Percentiles rank a stretch among this genome's conserved stretches.
Conservation (phyloP, 352 stramenopile genomes). For the Phytophthora macrochlamydospora region DNA sequence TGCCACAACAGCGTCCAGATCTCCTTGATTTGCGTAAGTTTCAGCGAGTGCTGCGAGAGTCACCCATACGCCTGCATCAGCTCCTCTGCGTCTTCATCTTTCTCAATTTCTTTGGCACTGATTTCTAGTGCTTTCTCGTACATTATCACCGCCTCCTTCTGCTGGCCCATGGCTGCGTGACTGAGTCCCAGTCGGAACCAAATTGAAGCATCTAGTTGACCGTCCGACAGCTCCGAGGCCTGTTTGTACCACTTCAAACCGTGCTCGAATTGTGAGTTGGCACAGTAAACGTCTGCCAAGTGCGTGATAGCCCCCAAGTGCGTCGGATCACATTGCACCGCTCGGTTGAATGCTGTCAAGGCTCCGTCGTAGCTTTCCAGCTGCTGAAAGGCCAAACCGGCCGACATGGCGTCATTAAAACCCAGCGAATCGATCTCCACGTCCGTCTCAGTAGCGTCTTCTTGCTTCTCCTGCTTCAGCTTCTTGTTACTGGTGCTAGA, state of each 20-base stretch:
- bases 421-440: constrained; percentile 51
- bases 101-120: constrained; percentile 27
- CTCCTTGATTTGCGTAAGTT: constrained; percentile 54
- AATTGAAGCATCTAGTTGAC: constrained; percentile 45
- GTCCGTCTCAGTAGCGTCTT: constrained; percentile 33
- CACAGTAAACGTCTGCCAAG: constrained; percentile 53
- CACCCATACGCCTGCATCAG: constrained; percentile 53
- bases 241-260: constrained; percentile 46
- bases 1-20: constrained; percentile 51
- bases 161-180: constrained; percentile 40
- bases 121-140: constrained; percentile 42
- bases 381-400: constrained; percentile 72
- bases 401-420: constrained; percentile 65
- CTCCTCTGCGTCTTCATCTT: constrained; percentile 21
- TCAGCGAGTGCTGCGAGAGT: constrained; percentile 62
- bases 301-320: constrained; percentile 56
- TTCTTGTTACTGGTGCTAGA: constrained; percentile 27
- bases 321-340: constrained; percentile 41
- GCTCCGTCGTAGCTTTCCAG: constrained; percentile 57
- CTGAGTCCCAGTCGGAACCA: constrained; percentile 61
- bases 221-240: constrained; percentile 37
- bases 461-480: constrained; percentile 35
- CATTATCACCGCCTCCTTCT: constrained; percentile 36
- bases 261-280: constrained; percentile 32
- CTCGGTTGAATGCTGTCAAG: constrained; percentile 44